Base-by-base conservation (phyloP, 768 basidiomycete genomes). In the Podaxis mareebaensis region DNA sequence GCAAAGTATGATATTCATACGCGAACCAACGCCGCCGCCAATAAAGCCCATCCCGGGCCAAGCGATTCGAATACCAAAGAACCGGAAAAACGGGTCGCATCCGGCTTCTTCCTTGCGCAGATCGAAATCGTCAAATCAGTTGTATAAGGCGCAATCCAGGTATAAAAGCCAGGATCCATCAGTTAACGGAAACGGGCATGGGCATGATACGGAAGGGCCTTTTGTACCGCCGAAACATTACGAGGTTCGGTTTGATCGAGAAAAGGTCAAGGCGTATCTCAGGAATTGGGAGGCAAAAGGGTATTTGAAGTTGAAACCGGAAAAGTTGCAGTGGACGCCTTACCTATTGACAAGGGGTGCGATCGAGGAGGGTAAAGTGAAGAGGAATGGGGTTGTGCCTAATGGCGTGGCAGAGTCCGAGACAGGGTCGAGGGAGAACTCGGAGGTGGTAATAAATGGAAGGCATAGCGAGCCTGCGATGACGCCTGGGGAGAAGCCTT, bases 251-350 rank as follows among this genome's bases (percentile, higher is more conserved):
- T 95, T 91, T 84, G 87, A 96, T 66, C 83, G 76, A 7, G 83
- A 81, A 12, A 82, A 80, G 67, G 90, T 96, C 54, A 77, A 81
- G 20, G 79, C 79, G 61, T 91, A 90, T 72, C 65, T 97, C 60
- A 76, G 76, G 46, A 81, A 81, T 59, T 92, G 92, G 87, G 88
- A 90, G 65, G 73, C 76, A 48, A 97, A 95, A 75, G 91, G 90
- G 4, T 91, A 94, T 68, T 70, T 95, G 64, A 83, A 75, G 67
- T 78, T 93, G 62, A 85, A 84, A 67, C 89, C 95, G 1, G 94
- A 96, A 70, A 87, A 87, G 73, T 81, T 99, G 65, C 95, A 93
- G 71, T 99, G 96, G 92, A 96, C 89, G 65, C 96, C 96, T 28
- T 99, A 96, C 75, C 77, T 97, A 42, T 75, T 94, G 49, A 80